These are phyloP conservation scores for Xylariaceae sp. DNA, from an alignment of 2,329 filamentous ascomycete genomes.

Conservation along the genomic window DNA sequence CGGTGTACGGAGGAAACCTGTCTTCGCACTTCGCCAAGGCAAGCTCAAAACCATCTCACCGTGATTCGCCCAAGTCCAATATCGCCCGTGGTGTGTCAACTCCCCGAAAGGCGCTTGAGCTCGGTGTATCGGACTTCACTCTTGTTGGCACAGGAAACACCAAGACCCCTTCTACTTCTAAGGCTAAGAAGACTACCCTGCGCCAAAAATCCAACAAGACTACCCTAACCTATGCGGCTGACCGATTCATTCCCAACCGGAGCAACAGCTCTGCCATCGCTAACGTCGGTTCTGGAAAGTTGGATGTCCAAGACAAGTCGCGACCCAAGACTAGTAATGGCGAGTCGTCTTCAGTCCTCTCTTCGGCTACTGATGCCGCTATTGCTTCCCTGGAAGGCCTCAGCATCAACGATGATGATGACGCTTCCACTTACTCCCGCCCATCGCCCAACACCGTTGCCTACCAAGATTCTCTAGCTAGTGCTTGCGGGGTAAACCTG, in stretches of 20 bases:
- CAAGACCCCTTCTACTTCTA: conserved; percentile 62
- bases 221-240: conserved; percentile 78
- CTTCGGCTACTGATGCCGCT: conserved; percentile 80
- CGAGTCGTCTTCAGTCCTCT: conserved; percentile 78
- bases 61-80: conserved; percentile 95
- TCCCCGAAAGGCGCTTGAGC: conserved; percentile 82
- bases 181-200: conserved; percentile 62
- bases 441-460: conserved; percentile 87
- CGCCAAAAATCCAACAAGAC: conserved; percentile 72
- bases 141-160: conserved; percentile 79
- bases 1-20: conserved; percentile 81
- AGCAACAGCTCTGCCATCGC: conserved; percentile 86
- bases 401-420: conserved; percentile 75
- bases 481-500: conserved; percentile 88
- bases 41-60: conserved; percentile 69
- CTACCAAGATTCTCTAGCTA: conserved; percentile 89
- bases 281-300: conserved; percentile 82
- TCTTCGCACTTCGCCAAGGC: conserved; percentile 79
- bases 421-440: conserved; percentile 73
- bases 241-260: conserved; percentile 96
- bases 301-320: conserved; percentile 73
- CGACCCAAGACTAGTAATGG: conserved; percentile 73
- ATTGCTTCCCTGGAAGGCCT: conserved; percentile 81
- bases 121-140: conserved; percentile 91
- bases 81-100: conserved; percentile 78